A percentile compares a stretch with the other conserved stretches of the same genome.
These are phyloP conservation scores for Ambrosia hybrid DNA, from an alignment of 140 eudicot genomes.

Conservation along the genomic window DNA sequence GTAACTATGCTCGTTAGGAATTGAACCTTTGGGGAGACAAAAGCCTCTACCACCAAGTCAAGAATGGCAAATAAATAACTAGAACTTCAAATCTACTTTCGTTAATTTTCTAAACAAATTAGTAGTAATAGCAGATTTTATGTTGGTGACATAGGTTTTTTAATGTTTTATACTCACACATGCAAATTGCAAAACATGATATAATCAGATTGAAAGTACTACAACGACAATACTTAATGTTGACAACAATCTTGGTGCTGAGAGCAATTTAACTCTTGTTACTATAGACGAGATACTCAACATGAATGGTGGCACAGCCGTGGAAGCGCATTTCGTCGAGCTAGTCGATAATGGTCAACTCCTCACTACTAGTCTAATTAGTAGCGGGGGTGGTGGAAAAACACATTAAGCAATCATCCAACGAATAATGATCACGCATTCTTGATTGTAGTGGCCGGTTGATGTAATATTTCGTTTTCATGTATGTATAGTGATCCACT, in stretches of 20 bases:
- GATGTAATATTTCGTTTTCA: background rate
- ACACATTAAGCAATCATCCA: slow-evolving; percentile 9
- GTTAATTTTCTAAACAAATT: background rate
- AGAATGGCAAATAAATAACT: too few relatives aligned
- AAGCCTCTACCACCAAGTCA: too few relatives aligned
- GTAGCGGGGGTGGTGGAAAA: slow-evolving; percentile 30
- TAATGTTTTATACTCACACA: background rate
- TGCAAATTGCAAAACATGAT: background rate
- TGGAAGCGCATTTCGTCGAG: slow-evolving; percentile 20
- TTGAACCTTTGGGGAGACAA: too few relatives aligned
- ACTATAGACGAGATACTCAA: slow-evolving; percentile 22
- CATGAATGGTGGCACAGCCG: slow-evolving; percentile 15
- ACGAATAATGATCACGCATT: background rate
- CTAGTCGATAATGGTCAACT: background rate
- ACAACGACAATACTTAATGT: background rate
- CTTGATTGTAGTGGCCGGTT: background rate
- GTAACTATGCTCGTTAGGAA: too few relatives aligned
- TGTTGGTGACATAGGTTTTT: background rate
- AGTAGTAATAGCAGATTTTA: background rate
- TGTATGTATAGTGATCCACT: background rate
- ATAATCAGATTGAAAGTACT: slow-evolving; percentile 12
- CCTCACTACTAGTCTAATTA: slow-evolving; percentile 26
- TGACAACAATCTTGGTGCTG: background rate
- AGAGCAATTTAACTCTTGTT: slow-evolving; percentile 8
- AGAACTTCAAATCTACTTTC: background rate